Base-by-base conservation (phyloP, 2,329 filamentous ascomycete genomes). In the Botrytis galanthina region DNA sequence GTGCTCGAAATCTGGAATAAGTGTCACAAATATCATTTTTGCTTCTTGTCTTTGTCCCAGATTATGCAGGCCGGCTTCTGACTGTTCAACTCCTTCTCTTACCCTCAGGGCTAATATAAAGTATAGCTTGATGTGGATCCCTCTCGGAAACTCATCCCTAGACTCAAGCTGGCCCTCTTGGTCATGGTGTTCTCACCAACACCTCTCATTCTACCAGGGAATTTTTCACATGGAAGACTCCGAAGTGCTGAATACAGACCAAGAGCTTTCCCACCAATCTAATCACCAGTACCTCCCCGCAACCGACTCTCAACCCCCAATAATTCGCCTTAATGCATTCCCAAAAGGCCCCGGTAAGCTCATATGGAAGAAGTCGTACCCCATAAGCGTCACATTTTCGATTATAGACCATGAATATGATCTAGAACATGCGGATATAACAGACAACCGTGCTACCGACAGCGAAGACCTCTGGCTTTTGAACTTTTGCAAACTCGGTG, bases 71-170 rank as follows among this genome's bases (percentile, higher is more conserved):
- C 12, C 26, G 12, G n/a, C 48, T n/a, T 54, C 48, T 16, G 26
- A 16, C 12, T n/a, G 1, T 54, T 16, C 2, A 16, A n/a, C 1
- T 16, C 26, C 5, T 1, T 54, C 26, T n/a, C 2, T n/a, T 26
- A n/a, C 26, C 2, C 26, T n/a, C 48, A 54, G n/a, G 26, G 5
- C 48, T n/a, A 54, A 54, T 7, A n/a, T 16, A 0, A 7, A n/a
- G 26, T 54, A 54, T 6, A 54, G 48, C 48, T n/a, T 54, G 14
- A 54, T 54, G 48, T 54, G 48, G 48, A 16, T 54, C 26, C 48
- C 48, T 54, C 48, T 54, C 48, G 48, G 48, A 54, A 7, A 54
- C 48, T 51, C 48, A 14, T n/a, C 12, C 1, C 12, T 51, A n/a
- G 48, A 51, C 48, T n/a, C 48, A 54, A 54, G 48, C 48, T 54